phyloP scores from a whole-genome alignment of 2,329 filamentous ascomycete genomes.

The Conoideocrella luteorostrata region DNA sequence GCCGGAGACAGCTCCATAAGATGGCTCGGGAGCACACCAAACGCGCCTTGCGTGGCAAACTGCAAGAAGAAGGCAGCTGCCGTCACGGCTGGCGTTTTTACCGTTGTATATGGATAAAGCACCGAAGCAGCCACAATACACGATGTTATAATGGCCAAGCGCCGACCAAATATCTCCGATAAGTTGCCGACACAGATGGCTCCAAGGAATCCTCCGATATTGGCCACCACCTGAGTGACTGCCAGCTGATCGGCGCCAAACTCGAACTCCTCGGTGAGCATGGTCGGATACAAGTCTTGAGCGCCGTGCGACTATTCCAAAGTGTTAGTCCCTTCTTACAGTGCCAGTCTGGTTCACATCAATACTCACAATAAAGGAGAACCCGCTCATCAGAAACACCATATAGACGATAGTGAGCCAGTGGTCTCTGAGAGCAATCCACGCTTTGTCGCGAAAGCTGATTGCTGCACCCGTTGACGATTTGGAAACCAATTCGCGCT shows the following conservation, averaged over 20 bases:
- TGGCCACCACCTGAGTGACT: conserved; percentile 3
- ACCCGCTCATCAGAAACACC: conserved; percentile 1
- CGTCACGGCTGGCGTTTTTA: conserved; percentile 2
- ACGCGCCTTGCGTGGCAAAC: conserved; percentile 3
- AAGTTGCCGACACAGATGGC: conserved; percentile 1
- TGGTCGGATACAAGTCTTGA: neutral
- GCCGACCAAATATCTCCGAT: neutral
- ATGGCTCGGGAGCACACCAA: conserved; percentile 4
- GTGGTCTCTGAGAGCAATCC: neutral
- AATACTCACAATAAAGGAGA: neutral
- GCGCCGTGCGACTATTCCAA: neutral
- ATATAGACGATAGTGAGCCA: neutral
- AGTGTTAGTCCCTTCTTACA: neutral
- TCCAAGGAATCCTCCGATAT: conserved; percentile 4
- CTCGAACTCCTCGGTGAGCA: neutral
- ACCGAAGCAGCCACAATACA: conserved; percentile 2
- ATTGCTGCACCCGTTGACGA: neutral
- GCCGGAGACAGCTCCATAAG: conserved; percentile 3
- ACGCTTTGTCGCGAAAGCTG: neutral
- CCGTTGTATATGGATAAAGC: conserved; percentile 3
- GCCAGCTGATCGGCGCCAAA: conserved; percentile 1
- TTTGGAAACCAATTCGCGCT: neutral
- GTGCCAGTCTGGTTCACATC: neutral
- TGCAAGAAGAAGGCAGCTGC: conserved; percentile 4
- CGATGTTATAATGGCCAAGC: conserved; percentile 3